Evolutionary conservation across 306 rosid species (phyloP), one percentile per base, ranked within the genome.

Genomic region (Pterocarpus santalinus): DNA sequence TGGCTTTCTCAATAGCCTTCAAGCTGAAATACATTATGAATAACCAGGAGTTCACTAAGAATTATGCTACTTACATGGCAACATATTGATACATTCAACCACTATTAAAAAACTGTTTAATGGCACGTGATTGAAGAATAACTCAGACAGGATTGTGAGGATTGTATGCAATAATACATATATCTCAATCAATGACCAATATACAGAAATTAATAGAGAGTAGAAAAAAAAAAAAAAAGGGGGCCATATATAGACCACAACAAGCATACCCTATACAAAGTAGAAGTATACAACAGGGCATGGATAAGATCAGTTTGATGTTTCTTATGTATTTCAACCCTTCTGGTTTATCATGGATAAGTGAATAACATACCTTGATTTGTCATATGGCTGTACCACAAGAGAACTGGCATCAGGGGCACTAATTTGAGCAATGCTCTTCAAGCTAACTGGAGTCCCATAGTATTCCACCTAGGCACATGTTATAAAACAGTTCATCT

Each of bases 371-470:
- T 90, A 93, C 99, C 98, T 91, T 83, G 99, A 92, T 80, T 93
- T 93, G 89, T 96, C 99, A 36, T 92, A 96, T 5, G 99, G 99
- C 83, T 91, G 91, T 69, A 96, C 84, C 89, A 93, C 73, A 77
- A 96, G 90, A 76, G 98, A 96, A 78, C 90, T 87, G 43, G 91
- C 89, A 86, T 96, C 99, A 52, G 97, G 98, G 73, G 97, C 86
- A 86, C 94, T 96, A 73, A 96, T 90, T 89, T 96, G 98, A 83
- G 99, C 99, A 73, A 96, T 91, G 90, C 88, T 90, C 89, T 96
- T 96, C 92, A 96, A 89, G 91, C 91, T 86, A 78, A 89, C 97
- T 8, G 99, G 99, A 62, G 81, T 88, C 70, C 99, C 99, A 78
- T 96, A 96, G 82, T 96, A 96, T 68, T 96, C 98, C 78, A 96